Base-by-base conservation (phyloP, 768 basidiomycete genomes). In the Austroboletus eburneus region DNA sequence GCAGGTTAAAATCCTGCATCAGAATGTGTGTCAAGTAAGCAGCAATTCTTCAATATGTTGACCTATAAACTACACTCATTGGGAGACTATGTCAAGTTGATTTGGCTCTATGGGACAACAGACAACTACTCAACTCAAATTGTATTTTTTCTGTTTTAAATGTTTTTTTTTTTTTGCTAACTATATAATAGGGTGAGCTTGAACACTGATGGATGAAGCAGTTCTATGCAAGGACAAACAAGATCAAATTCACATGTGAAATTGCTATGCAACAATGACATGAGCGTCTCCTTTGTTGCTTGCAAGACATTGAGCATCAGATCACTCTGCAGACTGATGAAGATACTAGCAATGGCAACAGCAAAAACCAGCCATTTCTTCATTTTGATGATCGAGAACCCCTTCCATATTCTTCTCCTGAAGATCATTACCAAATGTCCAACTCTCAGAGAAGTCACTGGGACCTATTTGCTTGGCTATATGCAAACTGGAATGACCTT, bases 71-170 rank as follows among this genome's bases (percentile, higher is more conserved):
- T 50, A 1, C 59, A 62, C 13, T 12, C 57, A 0, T 44, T 62
- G 0, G 49, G 50, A 3, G 45, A 62, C 18, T 61, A 59, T 25
- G 39, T 51, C 3, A 20, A 25, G n/a, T 17, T 42, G 0, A 61
- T 49, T 17, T 49, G 40, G 48, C 37, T 4, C 24, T 59, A 14
- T 17, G 58, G 36, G 1, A 47, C 42, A 3, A 42, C 35, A 45
- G 58, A 75, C 34, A 59, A 56, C 2, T 73, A 68, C 45, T 65
- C 66, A 0, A 73, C 69, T 2, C 64, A 70, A 23, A 34, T 58
- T 7, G 72, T 75, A 34, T n/a, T n/a, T n/a, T n/a, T n/a, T n/a
- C n/a, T n/a, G 4, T 55, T 35, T 13, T 3, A 16, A 2, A 16
- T 18, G 7, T 3, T 8, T 7, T 18, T 7, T 23, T 17, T n/a